Conservation (phyloP, 2,329 filamentous ascomycete species). For the Nectriaceae sp. region DNA sequence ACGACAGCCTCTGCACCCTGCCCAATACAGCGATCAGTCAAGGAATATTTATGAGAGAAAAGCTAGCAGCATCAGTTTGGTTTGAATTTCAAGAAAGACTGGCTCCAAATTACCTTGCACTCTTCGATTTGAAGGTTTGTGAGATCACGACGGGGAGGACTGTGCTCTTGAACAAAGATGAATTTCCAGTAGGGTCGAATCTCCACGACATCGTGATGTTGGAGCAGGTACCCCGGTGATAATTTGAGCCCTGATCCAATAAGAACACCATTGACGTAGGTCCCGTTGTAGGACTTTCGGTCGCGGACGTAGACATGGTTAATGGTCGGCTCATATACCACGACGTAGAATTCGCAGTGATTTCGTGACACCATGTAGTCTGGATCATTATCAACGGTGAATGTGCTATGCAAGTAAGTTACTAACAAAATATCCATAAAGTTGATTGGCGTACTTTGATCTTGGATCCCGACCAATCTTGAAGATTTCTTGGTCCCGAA, state of each 20-base stretch:
- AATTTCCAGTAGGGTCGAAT: constrained; percentile 42
- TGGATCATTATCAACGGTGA: constrained; percentile 40
- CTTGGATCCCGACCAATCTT: constrained; percentile 38
- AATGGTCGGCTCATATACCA: constrained; percentile 48
- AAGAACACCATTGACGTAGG: constrained; percentile 49
- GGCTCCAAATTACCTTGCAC: constrained; percentile 27
- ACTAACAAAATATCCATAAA: not conserved
- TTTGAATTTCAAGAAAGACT: no score
- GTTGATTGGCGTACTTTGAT: constrained; percentile 30
- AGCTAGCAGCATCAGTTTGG: constrained; percentile 23
- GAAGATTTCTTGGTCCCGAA: constrained; percentile 34
- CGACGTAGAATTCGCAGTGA: constrained; percentile 58
- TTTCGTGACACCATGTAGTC: constrained; percentile 49
- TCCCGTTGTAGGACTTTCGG: constrained; percentile 55
- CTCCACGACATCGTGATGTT: constrained; percentile 51
- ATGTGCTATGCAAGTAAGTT: constrained; percentile 32
- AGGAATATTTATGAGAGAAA: constrained; percentile 35
- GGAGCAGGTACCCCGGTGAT: constrained; percentile 48
- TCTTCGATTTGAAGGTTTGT: constrained; percentile 35
- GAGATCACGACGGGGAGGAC: constrained; percentile 25
- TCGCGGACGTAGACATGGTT: constrained; percentile 58
- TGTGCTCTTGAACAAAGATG: constrained; percentile 31
- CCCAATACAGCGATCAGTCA: constrained; percentile 39
- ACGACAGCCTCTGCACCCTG: constrained; percentile 40
- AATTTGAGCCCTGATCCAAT: constrained; percentile 43